Evolutionary conservation across 2,329 filamentous ascomycete genomes (phyloP).

Genomic region (Exutisphaerella laricina): DNA sequence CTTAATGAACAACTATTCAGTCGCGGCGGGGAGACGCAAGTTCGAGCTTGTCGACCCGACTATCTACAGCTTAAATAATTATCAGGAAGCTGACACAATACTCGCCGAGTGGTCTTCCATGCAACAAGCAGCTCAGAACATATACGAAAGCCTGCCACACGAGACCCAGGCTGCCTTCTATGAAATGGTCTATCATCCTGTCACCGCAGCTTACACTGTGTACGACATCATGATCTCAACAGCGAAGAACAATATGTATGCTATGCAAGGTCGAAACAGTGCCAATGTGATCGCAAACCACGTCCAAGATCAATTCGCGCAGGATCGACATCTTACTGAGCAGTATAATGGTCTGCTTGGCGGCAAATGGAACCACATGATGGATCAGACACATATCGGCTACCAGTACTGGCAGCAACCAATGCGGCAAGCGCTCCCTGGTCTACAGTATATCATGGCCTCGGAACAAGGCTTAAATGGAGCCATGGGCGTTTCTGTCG

Average conservation of each 20-base stretch:
- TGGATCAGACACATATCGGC: constrained; percentile 37
- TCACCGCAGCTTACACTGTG: constrained; percentile 53
- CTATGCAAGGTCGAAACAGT: constrained; percentile 51
- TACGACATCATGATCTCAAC: constrained; percentile 50
- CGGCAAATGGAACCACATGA: constrained; percentile 43
- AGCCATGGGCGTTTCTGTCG: background rate
- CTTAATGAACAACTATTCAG: constrained; percentile 52
- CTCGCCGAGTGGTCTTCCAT: constrained; percentile 53
- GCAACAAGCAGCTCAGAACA: constrained; percentile 48
- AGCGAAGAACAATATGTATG: constrained; percentile 52
- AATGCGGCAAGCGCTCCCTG: constrained; percentile 27
- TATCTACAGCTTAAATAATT: constrained; percentile 58
- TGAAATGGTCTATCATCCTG: constrained; percentile 57
- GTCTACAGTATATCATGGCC: constrained; percentile 46
- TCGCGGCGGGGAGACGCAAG: constrained; percentile 55
- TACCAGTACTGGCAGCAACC: background rate
- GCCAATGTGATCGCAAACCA: constrained; percentile 51
- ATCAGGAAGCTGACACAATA: constrained; percentile 57
- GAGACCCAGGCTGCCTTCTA: constrained; percentile 55
- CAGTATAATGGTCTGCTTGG: constrained; percentile 54
- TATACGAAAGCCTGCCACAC: constrained; percentile 51
- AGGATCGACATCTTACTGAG: constrained; percentile 52
- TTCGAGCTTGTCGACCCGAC: constrained; percentile 56
- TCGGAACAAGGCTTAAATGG: constrained; percentile 28
- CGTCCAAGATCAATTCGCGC: constrained; percentile 51